These are phyloP conservation scores for Saccharomycopsis babjevae DNA, from an alignment of 805 yeast species.

Conservation along the genomic window DNA sequence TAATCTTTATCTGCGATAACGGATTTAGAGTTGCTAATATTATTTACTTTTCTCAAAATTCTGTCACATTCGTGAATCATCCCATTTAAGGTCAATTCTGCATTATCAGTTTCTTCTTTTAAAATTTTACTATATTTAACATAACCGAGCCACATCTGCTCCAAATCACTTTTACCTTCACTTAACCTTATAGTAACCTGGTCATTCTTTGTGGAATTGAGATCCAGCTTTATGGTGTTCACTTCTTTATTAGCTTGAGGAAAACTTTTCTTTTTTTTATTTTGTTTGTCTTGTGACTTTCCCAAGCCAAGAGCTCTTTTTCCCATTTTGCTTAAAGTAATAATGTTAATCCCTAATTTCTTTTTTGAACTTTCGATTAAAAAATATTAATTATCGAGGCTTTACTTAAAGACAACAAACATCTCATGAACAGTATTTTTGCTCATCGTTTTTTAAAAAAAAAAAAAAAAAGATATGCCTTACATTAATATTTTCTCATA, in stretches of 20 bases:
- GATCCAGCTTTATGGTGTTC: slow-evolving; percentile 16
- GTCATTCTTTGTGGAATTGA: slow-evolving; percentile 9
- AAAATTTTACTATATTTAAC: slow-evolving; percentile 22
- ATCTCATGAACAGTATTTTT: background rate
- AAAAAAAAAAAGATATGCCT: background rate
- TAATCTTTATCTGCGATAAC: slow-evolving; percentile 21
- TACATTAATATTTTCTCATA: background rate
- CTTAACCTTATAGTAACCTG: slow-evolving; percentile 18
- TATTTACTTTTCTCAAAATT: slow-evolving; percentile 37
- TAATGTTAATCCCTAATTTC: no score
- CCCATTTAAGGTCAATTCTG: slow-evolving; percentile 64
- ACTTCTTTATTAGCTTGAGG: slow-evolving; percentile 19
- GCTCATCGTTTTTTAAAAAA: background rate
- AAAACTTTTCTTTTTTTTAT: slow-evolving; percentile 28
- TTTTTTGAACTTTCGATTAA: no score
- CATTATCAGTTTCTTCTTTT: slow-evolving; percentile 22
- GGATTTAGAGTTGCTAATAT: slow-evolving; percentile 19
- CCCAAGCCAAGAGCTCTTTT: slow-evolving; percentile 63
- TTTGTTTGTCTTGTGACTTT: slow-evolving; percentile 41
- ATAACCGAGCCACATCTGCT: slow-evolving; percentile 12
- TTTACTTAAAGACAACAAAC: background rate
- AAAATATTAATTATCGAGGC: no score
- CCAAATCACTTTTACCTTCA: slow-evolving; percentile 15
- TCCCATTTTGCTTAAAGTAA: slow-evolving; percentile 31
- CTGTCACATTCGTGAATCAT: slow-evolving; percentile 89